Percentiles rank a stretch among this genome's conserved stretches.
Conservation (phyloP, 2,329 filamentous ascomycete species). For the Fusarium graminum region DNA sequence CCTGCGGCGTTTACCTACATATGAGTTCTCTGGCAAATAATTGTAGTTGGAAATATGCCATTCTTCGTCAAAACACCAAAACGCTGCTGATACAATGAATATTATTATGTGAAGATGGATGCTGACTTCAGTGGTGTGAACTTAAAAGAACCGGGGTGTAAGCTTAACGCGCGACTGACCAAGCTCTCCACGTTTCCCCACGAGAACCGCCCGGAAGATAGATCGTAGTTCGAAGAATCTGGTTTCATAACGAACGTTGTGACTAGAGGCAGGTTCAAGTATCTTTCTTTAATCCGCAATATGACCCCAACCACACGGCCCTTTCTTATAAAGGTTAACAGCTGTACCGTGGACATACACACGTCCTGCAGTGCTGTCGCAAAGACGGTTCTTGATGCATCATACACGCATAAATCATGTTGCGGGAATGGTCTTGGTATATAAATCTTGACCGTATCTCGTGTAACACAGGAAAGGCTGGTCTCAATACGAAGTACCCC, state of each 20-base stretch:
- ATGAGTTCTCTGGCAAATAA: no score
- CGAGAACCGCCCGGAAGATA: slow-evolving; percentile 37
- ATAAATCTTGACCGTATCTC: neutral
- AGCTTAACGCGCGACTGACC: neutral
- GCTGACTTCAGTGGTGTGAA: neutral
- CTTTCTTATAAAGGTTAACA: neutral
- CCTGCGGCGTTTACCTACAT: no score
- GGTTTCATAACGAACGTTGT: slow-evolving; percentile 20
- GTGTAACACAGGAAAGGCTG: neutral
- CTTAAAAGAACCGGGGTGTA: slow-evolving; percentile 6
- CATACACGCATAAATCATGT: neutral
- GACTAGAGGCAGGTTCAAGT: slow-evolving; percentile 1
- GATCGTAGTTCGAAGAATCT: slow-evolving; percentile 26
- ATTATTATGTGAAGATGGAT: slow-evolving; percentile 15
- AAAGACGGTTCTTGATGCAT: neutral
- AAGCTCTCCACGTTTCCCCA: slow-evolving; percentile 35
- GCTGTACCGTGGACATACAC: neutral
- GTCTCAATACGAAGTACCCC: neutral
- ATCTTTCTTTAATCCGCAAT: slow-evolving; percentile 5
- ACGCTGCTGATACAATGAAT: slow-evolving; percentile 2
- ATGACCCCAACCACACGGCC: slow-evolving; percentile 7
- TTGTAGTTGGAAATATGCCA: no score
- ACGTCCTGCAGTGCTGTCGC: neutral
- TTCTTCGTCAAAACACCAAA: neutral
- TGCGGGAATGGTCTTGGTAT: neutral